These are phyloP conservation scores for Aspergillus unguis DNA, from an alignment of 2,329 filamentous ascomycete genomes.

Conservation along the genomic window DNA sequence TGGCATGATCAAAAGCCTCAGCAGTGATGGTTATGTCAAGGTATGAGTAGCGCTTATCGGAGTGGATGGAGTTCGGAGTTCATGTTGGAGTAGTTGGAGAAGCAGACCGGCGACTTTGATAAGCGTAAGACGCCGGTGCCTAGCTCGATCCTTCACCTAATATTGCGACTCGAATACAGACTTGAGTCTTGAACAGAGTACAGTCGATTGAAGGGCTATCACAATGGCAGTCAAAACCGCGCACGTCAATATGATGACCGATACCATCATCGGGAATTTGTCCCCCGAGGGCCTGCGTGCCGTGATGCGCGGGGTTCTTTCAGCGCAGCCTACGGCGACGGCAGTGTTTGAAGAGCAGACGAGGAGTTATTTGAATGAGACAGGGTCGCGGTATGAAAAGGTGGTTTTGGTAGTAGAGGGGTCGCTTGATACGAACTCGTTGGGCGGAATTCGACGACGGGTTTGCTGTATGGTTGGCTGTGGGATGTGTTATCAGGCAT, in stretches of 20 bases:
- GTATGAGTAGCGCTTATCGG: background rate
- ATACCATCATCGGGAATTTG: constrained; percentile 46
- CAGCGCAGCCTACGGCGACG: background rate
- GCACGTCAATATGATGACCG: constrained; percentile 50
- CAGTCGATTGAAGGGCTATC: background rate
- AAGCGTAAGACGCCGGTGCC: background rate
- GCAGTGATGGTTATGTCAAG: background rate
- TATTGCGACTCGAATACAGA: no score
- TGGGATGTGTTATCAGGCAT: constrained; percentile 1
- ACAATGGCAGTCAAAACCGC: constrained; percentile 19
- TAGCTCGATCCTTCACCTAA: no score
- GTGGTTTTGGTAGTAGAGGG: background rate
- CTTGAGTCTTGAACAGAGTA: no score
- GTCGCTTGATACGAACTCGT: background rate
- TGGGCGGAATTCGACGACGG: background rate
- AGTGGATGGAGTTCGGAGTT: background rate
- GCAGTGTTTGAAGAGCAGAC: background rate
- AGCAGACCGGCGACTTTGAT: background rate
- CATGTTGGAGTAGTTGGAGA: background rate
- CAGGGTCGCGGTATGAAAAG: background rate
- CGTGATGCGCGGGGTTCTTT: constrained; percentile 30
- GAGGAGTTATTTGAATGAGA: background rate
- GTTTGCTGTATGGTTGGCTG: constrained; percentile 4
- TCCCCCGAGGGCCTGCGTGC: constrained; percentile 40
- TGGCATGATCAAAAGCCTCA: background rate